These are phyloP conservation scores for Lophium mytilinum DNA, from an alignment of 495 filamentous ascomycete genomes.

Conservation along the genomic window DNA sequence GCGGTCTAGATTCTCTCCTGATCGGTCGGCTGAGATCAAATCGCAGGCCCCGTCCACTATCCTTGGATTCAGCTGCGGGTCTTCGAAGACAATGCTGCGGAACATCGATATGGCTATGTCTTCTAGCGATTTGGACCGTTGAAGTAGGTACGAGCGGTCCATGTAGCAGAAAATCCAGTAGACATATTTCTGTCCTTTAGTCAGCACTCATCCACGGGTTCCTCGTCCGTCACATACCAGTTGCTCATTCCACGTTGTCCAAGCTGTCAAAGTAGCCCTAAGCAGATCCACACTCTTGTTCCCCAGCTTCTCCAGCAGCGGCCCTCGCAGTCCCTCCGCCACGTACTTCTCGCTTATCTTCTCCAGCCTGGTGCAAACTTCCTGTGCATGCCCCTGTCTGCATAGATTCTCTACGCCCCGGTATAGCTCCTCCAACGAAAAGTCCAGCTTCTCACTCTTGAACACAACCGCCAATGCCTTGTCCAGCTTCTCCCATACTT, in stretches of 20 bases:
- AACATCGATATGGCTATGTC: conserved; percentile 51
- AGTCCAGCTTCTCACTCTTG: conserved; percentile 46
- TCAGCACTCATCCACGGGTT: not conserved
- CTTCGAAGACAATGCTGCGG: conserved; percentile 47
- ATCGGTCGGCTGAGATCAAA: conserved; percentile 65
- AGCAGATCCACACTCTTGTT: conserved; percentile 55
- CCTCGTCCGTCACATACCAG: conserved; percentile 43
- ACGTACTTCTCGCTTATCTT: conserved; percentile 58
- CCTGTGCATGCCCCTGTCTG: conserved; percentile 59
- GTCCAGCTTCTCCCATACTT: conserved; percentile 62
- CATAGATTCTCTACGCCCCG: conserved; percentile 85
- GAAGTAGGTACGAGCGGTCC: conserved; percentile 79
- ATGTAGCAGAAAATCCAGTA: conserved; percentile 86
- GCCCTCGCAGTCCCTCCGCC: conserved; percentile 44
- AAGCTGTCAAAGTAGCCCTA: conserved; percentile 55
- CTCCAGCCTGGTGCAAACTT: conserved; percentile 54
- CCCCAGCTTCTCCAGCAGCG: conserved; percentile 43
- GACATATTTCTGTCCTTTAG: conserved; percentile 50
- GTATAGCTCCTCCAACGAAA: conserved; percentile 80
- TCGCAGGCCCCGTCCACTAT: conserved; percentile 67
- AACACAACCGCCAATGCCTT: conserved; percentile 68
- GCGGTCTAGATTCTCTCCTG: conserved; percentile 43
- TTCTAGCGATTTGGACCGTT: conserved; percentile 49
- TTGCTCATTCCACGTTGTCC: conserved; percentile 72
- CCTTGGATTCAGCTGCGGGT: conserved; percentile 42